Conservation (phyloP, 2,329 filamentous ascomycete genomes). For the Onygenales sp. region DNA sequence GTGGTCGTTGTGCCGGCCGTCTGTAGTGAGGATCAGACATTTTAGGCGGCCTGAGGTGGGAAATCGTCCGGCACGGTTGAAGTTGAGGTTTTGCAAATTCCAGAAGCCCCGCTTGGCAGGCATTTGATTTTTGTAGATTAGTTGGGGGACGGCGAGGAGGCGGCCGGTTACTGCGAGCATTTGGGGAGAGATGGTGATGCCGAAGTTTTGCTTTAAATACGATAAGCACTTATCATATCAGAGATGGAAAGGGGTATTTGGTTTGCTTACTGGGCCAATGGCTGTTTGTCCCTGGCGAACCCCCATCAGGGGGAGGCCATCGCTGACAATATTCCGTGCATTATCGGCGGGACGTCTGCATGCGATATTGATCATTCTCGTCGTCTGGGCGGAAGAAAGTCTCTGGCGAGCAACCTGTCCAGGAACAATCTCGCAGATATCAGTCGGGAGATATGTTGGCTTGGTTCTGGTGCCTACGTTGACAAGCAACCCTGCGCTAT, state of each 20-base stretch:
- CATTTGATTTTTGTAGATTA: slow-evolving; percentile 5
- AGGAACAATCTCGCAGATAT: slow-evolving; percentile 53
- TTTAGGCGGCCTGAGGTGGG: not conserved
- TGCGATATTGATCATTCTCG: slow-evolving; percentile 62
- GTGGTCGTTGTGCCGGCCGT: too few relatives aligned
- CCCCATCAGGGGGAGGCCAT: slow-evolving; percentile 29
- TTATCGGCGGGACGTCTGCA: slow-evolving; percentile 59
- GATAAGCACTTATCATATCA: not conserved
- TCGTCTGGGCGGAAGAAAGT: slow-evolving; percentile 52
- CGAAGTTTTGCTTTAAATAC: slow-evolving; percentile 7
- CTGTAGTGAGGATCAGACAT: too few relatives aligned
- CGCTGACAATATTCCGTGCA: slow-evolving; percentile 52
- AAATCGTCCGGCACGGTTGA: not conserved
- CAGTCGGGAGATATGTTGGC: slow-evolving; percentile 56
- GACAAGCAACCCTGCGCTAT: slow-evolving; percentile 49
- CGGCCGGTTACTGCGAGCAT: slow-evolving; percentile 12
- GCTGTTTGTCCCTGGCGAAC: not conserved
- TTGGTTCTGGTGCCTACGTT: slow-evolving; percentile 53
- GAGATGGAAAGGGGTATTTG: not conserved
- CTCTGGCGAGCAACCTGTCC: slow-evolving; percentile 56
- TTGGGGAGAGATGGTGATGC: slow-evolving; percentile 8
- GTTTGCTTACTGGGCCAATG: slow-evolving; percentile 3
- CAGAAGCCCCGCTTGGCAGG: not conserved
- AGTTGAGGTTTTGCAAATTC: slow-evolving; percentile 2
- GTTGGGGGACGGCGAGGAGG: slow-evolving; percentile 7